phyloP scores from a whole-genome alignment of 805 yeast genomes.

The Wickerhamiella sorbophila region DNA sequence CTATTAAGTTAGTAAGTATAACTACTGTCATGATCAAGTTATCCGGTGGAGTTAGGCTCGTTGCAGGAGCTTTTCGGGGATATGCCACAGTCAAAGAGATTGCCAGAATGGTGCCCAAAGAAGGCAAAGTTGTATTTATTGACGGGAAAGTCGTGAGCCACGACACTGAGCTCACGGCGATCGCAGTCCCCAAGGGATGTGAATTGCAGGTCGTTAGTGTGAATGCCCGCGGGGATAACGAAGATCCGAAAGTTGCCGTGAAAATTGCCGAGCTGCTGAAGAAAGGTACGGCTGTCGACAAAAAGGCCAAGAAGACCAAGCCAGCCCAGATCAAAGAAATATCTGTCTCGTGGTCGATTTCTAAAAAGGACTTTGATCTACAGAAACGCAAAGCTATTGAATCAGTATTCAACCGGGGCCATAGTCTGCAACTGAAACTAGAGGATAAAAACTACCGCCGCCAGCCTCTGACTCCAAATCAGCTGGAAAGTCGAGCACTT shows the following conservation, averaged over 20 bases:
- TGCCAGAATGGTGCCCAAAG: conserved; percentile 14
- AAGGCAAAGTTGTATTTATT: conserved; percentile 12
- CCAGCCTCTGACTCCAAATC: conserved; percentile 13
- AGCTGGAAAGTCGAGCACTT: conserved; percentile 20
- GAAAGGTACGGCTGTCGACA: conserved; percentile 2
- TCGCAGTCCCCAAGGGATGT: conserved; percentile 6
- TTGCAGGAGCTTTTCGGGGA: not conserved
- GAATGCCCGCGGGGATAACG: conserved; percentile 1
- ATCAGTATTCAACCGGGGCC: conserved; percentile 21
- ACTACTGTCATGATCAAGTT: not conserved
- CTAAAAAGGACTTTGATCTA: conserved; percentile 20
- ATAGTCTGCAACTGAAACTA: conserved; percentile 18
- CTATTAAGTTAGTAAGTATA: too few species aligned
- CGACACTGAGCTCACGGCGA: conserved; percentile 6
- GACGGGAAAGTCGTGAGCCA: conserved; percentile 10
- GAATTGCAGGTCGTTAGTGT: conserved; percentile 14
- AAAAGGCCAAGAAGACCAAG: conserved; percentile 7
- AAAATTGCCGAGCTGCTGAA: conserved; percentile 12
- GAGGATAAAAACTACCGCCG: conserved; percentile 10
- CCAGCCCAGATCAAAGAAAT: conserved; percentile 17
- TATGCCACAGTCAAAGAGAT: conserved; percentile 11
- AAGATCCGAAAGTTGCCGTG: conserved; percentile 18
- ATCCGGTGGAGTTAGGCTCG: not conserved
- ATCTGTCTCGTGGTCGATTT: conserved; percentile 23
- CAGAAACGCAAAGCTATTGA: conserved; percentile 23